Conservation (phyloP, 257 asterid genomes). For the Lithospermum erythrorhizon region DNA sequence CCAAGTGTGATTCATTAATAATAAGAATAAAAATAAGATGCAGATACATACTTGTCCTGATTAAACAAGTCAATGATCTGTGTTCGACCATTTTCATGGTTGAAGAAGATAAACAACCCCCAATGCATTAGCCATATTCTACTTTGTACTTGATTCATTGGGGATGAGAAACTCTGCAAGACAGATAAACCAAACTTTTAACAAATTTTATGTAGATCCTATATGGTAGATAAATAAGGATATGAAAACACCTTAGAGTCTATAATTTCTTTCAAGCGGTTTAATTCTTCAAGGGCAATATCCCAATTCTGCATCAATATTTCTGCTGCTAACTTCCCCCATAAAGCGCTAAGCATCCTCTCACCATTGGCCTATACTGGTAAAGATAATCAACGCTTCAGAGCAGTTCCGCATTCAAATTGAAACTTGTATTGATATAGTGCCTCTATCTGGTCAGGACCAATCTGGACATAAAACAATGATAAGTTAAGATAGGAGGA, state of each 20-base stretch:
- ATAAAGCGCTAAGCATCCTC: constrained; percentile 83
- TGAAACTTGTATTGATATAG: constrained; percentile 83
- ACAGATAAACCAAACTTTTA: neutral
- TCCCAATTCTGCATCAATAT: constrained; percentile 98
- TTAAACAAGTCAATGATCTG: constrained; percentile 84
- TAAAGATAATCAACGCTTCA: constrained; percentile 94
- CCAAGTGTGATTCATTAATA: neutral
- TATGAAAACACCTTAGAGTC: constrained; percentile 62
- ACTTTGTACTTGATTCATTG: constrained; percentile 81
- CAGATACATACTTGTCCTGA: constrained; percentile 76
- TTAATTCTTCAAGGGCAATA: constrained; percentile 83
- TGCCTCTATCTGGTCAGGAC: constrained; percentile 89
- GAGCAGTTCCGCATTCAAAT: constrained; percentile 98
- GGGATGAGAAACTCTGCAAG: constrained; percentile 74
- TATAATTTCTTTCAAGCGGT: constrained; percentile 83
- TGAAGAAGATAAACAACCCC: constrained; percentile 94
- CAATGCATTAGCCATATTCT: constrained; percentile 98
- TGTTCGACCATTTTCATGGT: constrained; percentile 95
- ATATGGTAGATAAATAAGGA: neutral
- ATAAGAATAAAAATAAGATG: neutral
- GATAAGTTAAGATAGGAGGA: neutral
- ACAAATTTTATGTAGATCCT: neutral
- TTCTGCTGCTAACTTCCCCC: constrained; percentile 99
- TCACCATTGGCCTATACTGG: constrained; percentile 76
- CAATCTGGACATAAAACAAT: constrained; percentile 49